phyloP scores from a whole-genome alignment of 352 stramenopile species.

The Globisporangium nunn region DNA sequence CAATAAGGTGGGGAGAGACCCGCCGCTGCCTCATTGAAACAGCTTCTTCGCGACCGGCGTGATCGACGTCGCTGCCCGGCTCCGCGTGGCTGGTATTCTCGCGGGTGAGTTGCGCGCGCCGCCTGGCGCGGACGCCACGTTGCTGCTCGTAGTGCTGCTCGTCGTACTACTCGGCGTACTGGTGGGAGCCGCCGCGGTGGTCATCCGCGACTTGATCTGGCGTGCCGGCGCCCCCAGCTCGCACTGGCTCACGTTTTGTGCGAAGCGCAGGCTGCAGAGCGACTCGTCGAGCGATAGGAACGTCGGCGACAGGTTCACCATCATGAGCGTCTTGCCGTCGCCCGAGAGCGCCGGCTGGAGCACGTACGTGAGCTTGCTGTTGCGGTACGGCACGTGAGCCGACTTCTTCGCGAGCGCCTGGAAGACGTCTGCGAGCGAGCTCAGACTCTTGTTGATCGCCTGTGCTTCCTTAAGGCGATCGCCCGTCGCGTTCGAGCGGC shows the following conservation, averaged over 20 bases:
- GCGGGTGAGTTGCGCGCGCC: slow-evolving; percentile 14
- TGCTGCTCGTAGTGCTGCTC: slow-evolving; percentile 12
- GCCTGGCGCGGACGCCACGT: neutral
- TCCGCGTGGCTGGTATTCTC: slow-evolving; percentile 11
- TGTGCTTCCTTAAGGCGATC: slow-evolving; percentile 95
- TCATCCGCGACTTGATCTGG: slow-evolving; percentile 65
- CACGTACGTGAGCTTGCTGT: slow-evolving; percentile 99
- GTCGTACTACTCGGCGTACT: slow-evolving; percentile 7
- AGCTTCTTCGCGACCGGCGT: slow-evolving; percentile 28
- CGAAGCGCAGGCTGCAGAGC: slow-evolving; percentile 98
- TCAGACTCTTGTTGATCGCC: slow-evolving; percentile 99
- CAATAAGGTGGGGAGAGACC: neutral
- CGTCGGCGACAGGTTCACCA: slow-evolving; percentile 98
- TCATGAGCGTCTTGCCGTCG: slow-evolving; percentile 99
- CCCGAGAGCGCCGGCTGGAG: slow-evolving; percentile 97
- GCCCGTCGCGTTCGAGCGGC: slow-evolving; percentile 88
- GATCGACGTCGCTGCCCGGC: slow-evolving; percentile 8
- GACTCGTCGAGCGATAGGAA: slow-evolving; percentile 93
- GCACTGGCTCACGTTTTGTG: slow-evolving; percentile 95
- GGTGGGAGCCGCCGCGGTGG: neutral
- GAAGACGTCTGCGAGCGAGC: slow-evolving; percentile 98
- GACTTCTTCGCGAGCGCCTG: slow-evolving; percentile 94
- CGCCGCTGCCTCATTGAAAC: slow-evolving; percentile 14
- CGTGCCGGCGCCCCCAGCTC: slow-evolving; percentile 93
- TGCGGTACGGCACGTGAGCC: slow-evolving; percentile 95